These are phyloP conservation scores for Pseudohalonectria lignicola DNA, from an alignment of 2,329 filamentous ascomycete genomes.

Conservation along the genomic window DNA sequence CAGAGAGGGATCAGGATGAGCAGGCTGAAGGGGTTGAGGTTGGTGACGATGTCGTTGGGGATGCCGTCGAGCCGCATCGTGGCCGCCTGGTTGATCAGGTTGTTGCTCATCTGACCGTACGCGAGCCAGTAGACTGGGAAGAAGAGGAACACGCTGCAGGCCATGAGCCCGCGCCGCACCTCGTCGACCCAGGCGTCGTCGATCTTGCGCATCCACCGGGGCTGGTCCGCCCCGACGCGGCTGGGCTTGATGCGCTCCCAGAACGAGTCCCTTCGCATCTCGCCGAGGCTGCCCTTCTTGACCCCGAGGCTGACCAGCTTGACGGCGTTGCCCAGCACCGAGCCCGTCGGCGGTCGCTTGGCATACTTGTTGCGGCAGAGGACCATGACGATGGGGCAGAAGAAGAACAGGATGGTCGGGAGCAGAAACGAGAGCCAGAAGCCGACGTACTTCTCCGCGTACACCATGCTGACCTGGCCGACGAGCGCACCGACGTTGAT, in stretches of 20 bases:
- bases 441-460: conserved; percentile 63
- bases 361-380: conserved; percentile 49
- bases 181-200: conserved; percentile 18
- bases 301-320: conserved; percentile 50
- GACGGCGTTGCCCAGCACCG: conserved; percentile 54
- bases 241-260: conserved; percentile 54
- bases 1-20: conserved; percentile 65
- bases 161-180: conserved; percentile 56
- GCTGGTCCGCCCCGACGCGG: conserved; percentile 39
- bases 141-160: conserved; percentile 60
- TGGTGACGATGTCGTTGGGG: conserved; percentile 66
- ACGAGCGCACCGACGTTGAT: conserved; percentile 60
- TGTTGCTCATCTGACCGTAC: conserved; percentile 33
- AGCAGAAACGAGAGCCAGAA: conserved; percentile 65
- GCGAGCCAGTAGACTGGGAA: conserved; percentile 51
- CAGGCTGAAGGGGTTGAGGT: conserved; percentile 63
- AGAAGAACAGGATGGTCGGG: conserved; percentile 52
- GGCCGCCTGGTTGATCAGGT: conserved; percentile 51
- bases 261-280: conserved; percentile 17
- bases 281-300: conserved; percentile 48
- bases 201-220: conserved; percentile 51
- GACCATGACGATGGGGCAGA: conserved; percentile 52
- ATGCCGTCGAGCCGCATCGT: conserved; percentile 58
- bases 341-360: conserved; percentile 49
- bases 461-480: conserved; percentile 57